Percentiles rank a stretch among this genome's conserved stretches.
Conservation (phyloP, 164 flowering plant species). For the Berberis thunbergii region DNA sequence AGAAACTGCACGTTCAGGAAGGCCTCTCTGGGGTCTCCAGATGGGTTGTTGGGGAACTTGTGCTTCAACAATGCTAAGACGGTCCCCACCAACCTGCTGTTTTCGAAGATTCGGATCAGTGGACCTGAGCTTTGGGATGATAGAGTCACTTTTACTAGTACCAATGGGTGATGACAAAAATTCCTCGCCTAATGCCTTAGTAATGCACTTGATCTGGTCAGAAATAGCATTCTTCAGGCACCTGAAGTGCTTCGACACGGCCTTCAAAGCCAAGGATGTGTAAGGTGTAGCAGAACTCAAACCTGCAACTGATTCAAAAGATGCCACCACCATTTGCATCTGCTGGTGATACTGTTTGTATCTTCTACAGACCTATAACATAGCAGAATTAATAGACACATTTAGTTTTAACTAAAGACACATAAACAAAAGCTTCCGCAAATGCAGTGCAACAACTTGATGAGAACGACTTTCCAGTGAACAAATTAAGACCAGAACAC, state of each 20-base stretch:
- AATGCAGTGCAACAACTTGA: no score
- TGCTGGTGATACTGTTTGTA: conserved; percentile 80
- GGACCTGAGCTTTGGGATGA: conserved; percentile 25
- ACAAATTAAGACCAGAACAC: no score
- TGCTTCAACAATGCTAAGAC: conserved; percentile 27
- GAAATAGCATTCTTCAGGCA: conserved; percentile 51
- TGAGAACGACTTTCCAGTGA: no score
- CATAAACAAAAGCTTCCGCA: no score
- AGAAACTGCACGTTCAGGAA: conserved; percentile 84
- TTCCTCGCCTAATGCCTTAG: conserved; percentile 53
- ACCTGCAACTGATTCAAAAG: conserved; percentile 79
- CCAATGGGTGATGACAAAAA: conserved; percentile 25
- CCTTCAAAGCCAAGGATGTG: conserved; percentile 48
- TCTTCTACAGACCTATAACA: conserved; percentile 50
- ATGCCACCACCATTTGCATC: conserved; percentile 75
- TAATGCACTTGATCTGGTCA: conserved; percentile 39
- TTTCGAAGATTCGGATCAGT: conserved; percentile 32
- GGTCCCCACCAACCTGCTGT: conserved; percentile 24
- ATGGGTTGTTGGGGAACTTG: conserved; percentile 37
- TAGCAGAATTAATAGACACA: no score
- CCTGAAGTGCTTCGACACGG: conserved; percentile 55
- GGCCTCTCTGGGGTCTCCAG: conserved; percentile 95
- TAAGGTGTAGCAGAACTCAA: conserved; percentile 73
- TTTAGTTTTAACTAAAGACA: no score
- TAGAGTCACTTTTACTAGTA: conserved; percentile 24